Base-by-base conservation (phyloP, 495 filamentous ascomycete genomes). In the Podospora fimiseda region DNA sequence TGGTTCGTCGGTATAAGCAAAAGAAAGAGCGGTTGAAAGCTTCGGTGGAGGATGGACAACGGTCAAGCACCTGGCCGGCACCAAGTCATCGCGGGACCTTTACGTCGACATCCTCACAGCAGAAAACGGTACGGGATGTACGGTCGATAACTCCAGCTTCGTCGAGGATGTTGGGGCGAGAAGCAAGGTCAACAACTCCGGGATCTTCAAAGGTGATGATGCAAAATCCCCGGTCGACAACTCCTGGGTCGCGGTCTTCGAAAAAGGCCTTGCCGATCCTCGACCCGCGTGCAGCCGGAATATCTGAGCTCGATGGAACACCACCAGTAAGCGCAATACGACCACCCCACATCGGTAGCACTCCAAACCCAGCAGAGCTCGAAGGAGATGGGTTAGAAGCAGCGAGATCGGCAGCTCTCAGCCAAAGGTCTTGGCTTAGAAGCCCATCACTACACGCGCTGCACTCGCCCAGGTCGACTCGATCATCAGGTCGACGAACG, bases 291-390 rank as follows among this genome's bases (percentile, higher is more conserved):
- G 30, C 20, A 13, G n/a, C n/a, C n/a, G n/a, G 21, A 30, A 45
- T 14, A 33, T 33, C 27, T 6, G 27, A 33, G 11, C 27, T 33
- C 11, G 6, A 33, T 11, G 27, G 27, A 33, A 6, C 27, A 6
- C 27, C 27, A 33, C 27, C 27, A 51, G 56, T 2, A 56, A 62
- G 40, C 56, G 58, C 42, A 53, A 52, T 4, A 38, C 53, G 20
- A 38, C 33, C 50, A 15, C 50, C 27, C 3, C 50, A 30, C 11
- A 59, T 56, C n/a, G 64, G 64, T 19, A 65, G 39, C 44, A 51
- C 43, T 0, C 50, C 48, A 1, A 61, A 61, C 33, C 64, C 64
- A 1, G 64, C 63, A 9, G 64, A 67, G 55, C 64, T 67, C 9
- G 62, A 63, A 16, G 64, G 62, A 14, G 56, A 58, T 7, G 38